Evolutionary conservation across 1,284 basidiomycete genomes (phyloP), one percentile per base, ranked within the genome.

Genomic region (Filobasidium uniguttulatum): DNA sequence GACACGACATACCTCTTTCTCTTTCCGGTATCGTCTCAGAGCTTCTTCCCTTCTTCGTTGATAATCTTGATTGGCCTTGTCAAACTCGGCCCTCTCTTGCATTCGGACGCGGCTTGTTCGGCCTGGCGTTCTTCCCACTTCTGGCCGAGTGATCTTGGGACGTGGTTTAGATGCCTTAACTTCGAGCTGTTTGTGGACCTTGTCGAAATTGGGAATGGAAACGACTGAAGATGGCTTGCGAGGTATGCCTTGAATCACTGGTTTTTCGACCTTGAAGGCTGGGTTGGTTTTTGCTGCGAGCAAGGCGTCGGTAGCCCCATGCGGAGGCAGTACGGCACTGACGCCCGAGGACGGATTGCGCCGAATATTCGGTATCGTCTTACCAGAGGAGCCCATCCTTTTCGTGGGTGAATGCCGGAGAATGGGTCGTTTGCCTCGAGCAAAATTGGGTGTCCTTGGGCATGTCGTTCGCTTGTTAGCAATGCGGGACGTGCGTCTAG

Each of bases 141-240:
- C 38, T 14, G 36, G 23, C 5, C 22, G 23, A 14, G 48, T 49
- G 8, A 44, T 15, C 8, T 31, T 14, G 19, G 26, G 26, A 19
- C 20, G 38, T 10, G 40, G 22, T 31, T 30, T 15, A 8, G n/a
- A 28, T 17, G 17, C 23, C 17, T 35, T 31, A 30, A 17, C n/a
- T 26, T 43, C 48, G 7, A 25, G 30, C 9, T 20, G 20, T 15
- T 37, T 41, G 26, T 49, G 48, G 15, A 40, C 26, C 10, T 26
- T 37, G 3, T 17, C 25, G 23, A 43, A 49, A 19, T 49, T 40
- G 12, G 48, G 48, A n/a, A 49, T 43, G 7, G 20, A 12, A 12
- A 49, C 40, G 5, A 49, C 34, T 38, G 34, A n/a, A n/a, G 48
- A 49, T 22, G 37, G 37, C 22, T 43, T 43, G 15, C 48, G 37